Percentiles rank a stretch among this genome's conserved stretches.
phyloP scores from a whole-genome alignment of 2,329 filamentous ascomycete genomes.

The Fusarium devonianum region DNA sequence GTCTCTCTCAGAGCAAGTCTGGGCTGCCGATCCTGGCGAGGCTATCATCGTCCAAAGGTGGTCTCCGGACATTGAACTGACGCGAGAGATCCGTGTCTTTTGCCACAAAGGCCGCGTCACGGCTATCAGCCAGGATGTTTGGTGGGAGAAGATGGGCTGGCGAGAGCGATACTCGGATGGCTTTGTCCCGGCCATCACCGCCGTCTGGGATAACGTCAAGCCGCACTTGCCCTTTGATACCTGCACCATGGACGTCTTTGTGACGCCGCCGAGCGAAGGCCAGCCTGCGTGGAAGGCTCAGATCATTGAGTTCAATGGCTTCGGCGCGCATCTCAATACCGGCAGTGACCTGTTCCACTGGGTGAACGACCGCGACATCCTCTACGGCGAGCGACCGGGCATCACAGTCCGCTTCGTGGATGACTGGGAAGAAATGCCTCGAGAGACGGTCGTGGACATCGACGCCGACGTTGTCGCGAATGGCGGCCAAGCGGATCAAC shows the following conservation, averaged over 20 bases:
- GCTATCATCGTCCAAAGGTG: not conserved
- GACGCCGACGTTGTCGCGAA: too few relatives aligned
- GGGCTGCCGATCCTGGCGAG: not conserved
- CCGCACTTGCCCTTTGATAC: too few relatives aligned
- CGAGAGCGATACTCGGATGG: not conserved
- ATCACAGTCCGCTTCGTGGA: not conserved
- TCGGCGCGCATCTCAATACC: not conserved
- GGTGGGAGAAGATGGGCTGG: constrained; percentile 3
- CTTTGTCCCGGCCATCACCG: not conserved
- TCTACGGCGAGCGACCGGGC: not conserved
- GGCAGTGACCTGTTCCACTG: constrained; percentile 1
- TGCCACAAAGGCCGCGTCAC: not conserved
- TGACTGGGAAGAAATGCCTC: not conserved
- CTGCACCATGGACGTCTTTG: too few relatives aligned
- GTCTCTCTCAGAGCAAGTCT: not conserved
- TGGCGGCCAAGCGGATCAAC: too few relatives aligned
- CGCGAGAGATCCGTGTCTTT: not conserved
- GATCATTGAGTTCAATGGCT: constrained; percentile 2
- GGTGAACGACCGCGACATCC: constrained; percentile 1
- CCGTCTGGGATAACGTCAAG: not conserved
- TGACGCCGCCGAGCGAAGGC: too few relatives aligned
- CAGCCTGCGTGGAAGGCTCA: not conserved
- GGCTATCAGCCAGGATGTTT: not conserved
- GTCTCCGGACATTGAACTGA: not conserved
- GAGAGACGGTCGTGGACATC: too few relatives aligned